Base-by-base conservation (phyloP, 768 basidiomycete species). In the Ramaria rubella region DNA sequence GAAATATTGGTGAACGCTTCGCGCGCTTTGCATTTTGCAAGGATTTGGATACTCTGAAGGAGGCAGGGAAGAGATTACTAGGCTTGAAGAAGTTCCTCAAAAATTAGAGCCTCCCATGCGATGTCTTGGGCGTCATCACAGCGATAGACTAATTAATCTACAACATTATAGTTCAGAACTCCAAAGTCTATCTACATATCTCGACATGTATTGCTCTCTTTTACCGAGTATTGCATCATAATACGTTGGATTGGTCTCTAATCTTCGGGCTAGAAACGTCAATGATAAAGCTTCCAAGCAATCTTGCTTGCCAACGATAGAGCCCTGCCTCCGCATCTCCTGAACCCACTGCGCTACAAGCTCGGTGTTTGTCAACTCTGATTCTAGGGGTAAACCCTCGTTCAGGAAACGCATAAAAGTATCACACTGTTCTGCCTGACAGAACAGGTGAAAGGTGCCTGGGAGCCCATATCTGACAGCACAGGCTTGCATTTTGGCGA, bases 1-100 rank as follows among this genome's bases (percentile, higher is more conserved):
- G 83, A 26, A 70, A 71, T 57, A 90, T 96, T 54, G 94, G 94
- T 26, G 94, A 95, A 69, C 84, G 76, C 46, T 95, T 86, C 66
- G 84, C 81, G 21, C 81, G 92, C 55, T 97, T 98, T 68, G 87
- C 94, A 1, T 94, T 96, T 76, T 97, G 96, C 78, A 99, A 99
- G 68, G 95, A 98, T 64, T 60, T 83, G 19, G 90, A 90, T 40
- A 95, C 92, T 0, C 77, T 99, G 15, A 79, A 74, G 58, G 75
- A 72, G 21, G 96, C 96, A n/a, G 86, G 83, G 23, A 85, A 89
- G 64, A 81, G 91, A n/a, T 73, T 99, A 19, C 78, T 86, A 68
- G 74, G 73, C 23, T 73, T 99, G 61, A 81, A 79, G 65, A 80
- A 90, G 55, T 95, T 79, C 71, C 71, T 85, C n/a, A 52, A 51